Conservation (phyloP, 2,329 filamentous ascomycete species). For the Trichocomaceae sp. region DNA sequence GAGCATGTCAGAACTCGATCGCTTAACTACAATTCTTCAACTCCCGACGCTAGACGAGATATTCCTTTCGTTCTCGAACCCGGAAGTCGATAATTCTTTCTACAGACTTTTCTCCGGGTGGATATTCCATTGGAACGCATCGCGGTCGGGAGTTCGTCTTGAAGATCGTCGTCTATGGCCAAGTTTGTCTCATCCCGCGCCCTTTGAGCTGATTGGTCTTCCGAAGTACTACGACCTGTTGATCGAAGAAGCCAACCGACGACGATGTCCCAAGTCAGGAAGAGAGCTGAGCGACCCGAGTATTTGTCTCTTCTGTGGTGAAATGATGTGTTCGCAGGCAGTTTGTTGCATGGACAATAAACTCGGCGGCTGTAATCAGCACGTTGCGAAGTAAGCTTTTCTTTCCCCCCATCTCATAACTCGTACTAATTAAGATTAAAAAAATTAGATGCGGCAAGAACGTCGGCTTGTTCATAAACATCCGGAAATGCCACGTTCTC, state of each 20-base stretch:
- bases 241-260: constrained; percentile 81
- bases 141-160: constrained; percentile 25
- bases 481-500: constrained; percentile 88
- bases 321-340: constrained; percentile 93
- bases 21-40: constrained; percentile 67
- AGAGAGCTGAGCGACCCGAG: constrained; percentile 87
- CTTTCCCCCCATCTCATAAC: neutral
- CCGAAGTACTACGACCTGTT: constrained; percentile 87
- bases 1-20: constrained; percentile 70
- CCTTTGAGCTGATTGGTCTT: constrained; percentile 88
- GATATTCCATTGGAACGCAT: constrained; percentile 51
- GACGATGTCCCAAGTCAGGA: constrained; percentile 79
- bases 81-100: constrained; percentile 36
- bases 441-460: constrained; percentile 71
- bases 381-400: constrained; percentile 67
- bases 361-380: constrained; percentile 84
- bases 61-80: constrained; percentile 52
- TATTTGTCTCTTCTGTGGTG: constrained; percentile 89
- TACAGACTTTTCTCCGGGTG: constrained; percentile 58
- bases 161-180: constrained; percentile 35
- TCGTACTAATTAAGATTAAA: constrained; percentile 2
- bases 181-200: constrained; percentile 70
- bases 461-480: constrained; percentile 91
- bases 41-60: constrained; percentile 75
- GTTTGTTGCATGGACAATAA: constrained; percentile 67